Percentiles rank a stretch among this genome's conserved stretches.
Conservation (phyloP, 352 stramenopile species). For the Pythium diclinum region DNA sequence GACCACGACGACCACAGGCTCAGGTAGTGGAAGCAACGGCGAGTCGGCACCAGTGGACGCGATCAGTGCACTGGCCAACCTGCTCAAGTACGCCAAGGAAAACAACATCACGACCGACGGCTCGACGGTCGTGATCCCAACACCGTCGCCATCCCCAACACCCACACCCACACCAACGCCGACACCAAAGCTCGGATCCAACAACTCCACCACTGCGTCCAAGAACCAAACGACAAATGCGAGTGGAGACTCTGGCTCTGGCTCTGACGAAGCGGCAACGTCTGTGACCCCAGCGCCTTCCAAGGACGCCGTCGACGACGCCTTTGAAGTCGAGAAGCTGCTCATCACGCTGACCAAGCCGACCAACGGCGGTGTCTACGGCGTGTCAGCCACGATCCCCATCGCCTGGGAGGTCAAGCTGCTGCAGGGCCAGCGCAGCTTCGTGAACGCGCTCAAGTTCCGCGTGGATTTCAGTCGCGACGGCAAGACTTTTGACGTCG, state of each 20-base stretch:
- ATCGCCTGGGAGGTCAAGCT: conserved; percentile 48
- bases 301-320: not conserved
- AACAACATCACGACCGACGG: conserved; percentile 17
- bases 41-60: conserved; percentile 18
- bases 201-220: conserved; percentile 3
- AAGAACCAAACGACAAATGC: conserved; percentile 1
- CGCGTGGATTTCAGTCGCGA: conserved; percentile 51
- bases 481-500: conserved; percentile 29
- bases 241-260: not conserved
- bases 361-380: conserved; percentile 41
- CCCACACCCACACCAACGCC: not conserved
- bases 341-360: conserved; percentile 39
- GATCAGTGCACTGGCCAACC: conserved; percentile 19
- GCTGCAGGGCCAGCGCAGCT: conserved; percentile 18
- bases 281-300: not conserved
- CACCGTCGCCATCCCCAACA: conserved; percentile 1
- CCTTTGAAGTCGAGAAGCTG: conserved; percentile 13
- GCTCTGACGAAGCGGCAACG: not conserved
- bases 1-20: not conserved
- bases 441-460: conserved; percentile 22
- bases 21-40: conserved; percentile 4
- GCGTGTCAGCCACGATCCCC: conserved; percentile 35
- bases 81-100: conserved; percentile 21
- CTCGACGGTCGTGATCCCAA: conserved; percentile 1
- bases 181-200: not conserved